phyloP scores from a whole-genome alignment of 257 asterid genomes.

The Jacaranda copaia region DNA sequence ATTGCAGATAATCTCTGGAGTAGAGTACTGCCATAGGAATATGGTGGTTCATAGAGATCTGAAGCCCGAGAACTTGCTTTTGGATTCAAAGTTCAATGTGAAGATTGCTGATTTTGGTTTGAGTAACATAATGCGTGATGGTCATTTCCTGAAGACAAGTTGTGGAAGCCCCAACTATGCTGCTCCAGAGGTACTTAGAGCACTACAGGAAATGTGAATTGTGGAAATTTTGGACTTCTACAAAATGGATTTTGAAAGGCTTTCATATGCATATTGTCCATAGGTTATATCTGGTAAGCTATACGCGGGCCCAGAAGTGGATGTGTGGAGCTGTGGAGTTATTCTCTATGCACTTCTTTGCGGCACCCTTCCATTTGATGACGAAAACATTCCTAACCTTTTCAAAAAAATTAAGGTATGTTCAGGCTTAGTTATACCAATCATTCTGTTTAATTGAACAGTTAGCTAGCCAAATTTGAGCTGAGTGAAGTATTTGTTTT shows the following conservation, averaged over 20 bases:
- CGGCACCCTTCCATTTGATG: constrained; percentile 98
- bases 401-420: constrained; percentile 92
- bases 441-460: no score
- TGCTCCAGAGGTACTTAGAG: constrained; percentile 88
- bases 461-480: no score
- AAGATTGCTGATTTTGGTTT: constrained; percentile 98
- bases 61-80: constrained; percentile 93
- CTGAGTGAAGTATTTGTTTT: no score
- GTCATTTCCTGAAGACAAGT: constrained; percentile 98
- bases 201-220: constrained; percentile 24
- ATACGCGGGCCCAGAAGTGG: constrained; percentile 99
- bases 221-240: not conserved
- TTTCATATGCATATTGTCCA: constrained; percentile 28
- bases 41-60: constrained; percentile 99
- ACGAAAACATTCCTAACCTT: constrained; percentile 96
- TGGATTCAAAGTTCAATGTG: constrained; percentile 92
- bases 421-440: constrained; percentile 14
- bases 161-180: constrained; percentile 99
- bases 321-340: constrained; percentile 99
- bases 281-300: constrained; percentile 97
- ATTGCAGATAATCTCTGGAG: constrained; percentile 94
- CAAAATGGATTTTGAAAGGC: constrained; percentile 14
- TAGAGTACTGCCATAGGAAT: constrained; percentile 98
- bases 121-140: constrained; percentile 99
- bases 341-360: constrained; percentile 98